phyloP scores from a whole-genome alignment of 495 filamentous ascomycete species.

The Penicillium parvum region DNA sequence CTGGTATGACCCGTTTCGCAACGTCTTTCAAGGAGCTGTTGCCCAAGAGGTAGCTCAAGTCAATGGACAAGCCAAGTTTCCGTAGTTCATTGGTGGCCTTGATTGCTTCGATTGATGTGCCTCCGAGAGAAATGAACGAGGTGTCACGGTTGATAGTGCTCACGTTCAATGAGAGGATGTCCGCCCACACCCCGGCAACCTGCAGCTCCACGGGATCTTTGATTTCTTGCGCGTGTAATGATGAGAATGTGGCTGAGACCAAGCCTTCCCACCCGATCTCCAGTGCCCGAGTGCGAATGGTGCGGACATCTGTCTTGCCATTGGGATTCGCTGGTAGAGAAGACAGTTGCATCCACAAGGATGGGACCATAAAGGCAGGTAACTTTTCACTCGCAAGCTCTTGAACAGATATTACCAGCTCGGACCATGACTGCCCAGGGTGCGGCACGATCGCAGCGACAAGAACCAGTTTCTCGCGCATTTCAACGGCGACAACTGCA shows the following conservation, averaged over 20 bases:
- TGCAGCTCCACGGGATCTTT: conserved; percentile 1
- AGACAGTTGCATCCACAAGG: conserved; percentile 12
- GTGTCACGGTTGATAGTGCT: conserved; percentile 34
- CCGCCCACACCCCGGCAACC: conserved; percentile 31
- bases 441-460: conserved; percentile 16
- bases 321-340: conserved; percentile 15
- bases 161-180: conserved; percentile 29
- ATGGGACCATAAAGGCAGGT: conserved; percentile 21
- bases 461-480: conserved; percentile 7
- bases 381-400: conserved; percentile 6
- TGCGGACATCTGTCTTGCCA: conserved; percentile 16
- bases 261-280: background rate
- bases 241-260: background rate
- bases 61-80: conserved; percentile 1
- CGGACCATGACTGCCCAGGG: background rate
- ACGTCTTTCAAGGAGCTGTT: conserved; percentile 20
- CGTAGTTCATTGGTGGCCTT: conserved; percentile 17
- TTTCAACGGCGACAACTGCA: conserved; percentile 6
- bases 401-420: conserved; percentile 4
- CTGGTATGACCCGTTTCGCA: conserved; percentile 6
- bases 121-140: conserved; percentile 49
- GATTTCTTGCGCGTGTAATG: background rate
- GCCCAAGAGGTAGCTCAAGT: conserved; percentile 29
- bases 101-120: conserved; percentile 54
- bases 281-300: conserved; percentile 4